These are phyloP conservation scores for Cercospora janseana DNA, from an alignment of 2,329 filamentous ascomycete species.

Conservation along the genomic window DNA sequence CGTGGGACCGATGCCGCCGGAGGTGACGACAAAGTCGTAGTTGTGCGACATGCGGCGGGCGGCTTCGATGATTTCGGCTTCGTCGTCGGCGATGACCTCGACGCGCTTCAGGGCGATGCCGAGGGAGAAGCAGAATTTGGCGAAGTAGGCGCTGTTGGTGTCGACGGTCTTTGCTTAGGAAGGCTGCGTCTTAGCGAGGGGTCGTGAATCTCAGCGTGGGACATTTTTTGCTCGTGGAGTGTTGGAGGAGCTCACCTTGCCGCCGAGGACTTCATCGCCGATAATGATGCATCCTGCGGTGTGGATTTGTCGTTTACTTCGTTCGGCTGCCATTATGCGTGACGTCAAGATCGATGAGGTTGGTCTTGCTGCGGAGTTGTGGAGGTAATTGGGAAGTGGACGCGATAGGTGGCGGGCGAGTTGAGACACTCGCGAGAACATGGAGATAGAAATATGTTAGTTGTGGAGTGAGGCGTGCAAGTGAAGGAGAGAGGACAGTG, in stretches of 20 bases:
- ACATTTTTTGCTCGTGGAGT: neutral
- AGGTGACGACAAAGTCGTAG: constrained; percentile 95
- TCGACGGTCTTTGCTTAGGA: constrained; percentile 56
- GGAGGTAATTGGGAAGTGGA: constrained; percentile 58
- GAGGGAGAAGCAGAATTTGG: constrained; percentile 64
- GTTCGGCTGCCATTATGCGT: constrained; percentile 51
- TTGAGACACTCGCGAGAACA: constrained; percentile 76
- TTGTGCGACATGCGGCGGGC: constrained; percentile 79
- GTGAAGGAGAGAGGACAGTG: neutral
- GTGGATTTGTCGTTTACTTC: constrained; percentile 68
- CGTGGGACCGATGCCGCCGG: constrained; percentile 91
- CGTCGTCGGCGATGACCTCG: constrained; percentile 92
- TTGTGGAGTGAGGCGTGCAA: neutral
- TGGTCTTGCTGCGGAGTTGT: constrained; percentile 34
- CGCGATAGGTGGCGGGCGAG: constrained; percentile 69
- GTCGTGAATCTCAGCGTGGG: neutral
- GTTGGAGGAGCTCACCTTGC: constrained; percentile 64
- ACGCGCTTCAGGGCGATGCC: constrained; percentile 74
- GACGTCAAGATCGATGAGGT: constrained; percentile 46
- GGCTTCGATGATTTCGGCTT: constrained; percentile 84
- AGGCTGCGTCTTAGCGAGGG: constrained; percentile 2
- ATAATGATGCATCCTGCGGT: constrained; percentile 93
- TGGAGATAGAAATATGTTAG: constrained; percentile 39
- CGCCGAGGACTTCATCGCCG: constrained; percentile 92
- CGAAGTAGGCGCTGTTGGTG: constrained; percentile 64